A percentile compares a stretch with the other conserved stretches of the same genome.
Conservation (phyloP, 2,329 filamentous ascomycete genomes). For the Colletotrichum cereale region DNA sequence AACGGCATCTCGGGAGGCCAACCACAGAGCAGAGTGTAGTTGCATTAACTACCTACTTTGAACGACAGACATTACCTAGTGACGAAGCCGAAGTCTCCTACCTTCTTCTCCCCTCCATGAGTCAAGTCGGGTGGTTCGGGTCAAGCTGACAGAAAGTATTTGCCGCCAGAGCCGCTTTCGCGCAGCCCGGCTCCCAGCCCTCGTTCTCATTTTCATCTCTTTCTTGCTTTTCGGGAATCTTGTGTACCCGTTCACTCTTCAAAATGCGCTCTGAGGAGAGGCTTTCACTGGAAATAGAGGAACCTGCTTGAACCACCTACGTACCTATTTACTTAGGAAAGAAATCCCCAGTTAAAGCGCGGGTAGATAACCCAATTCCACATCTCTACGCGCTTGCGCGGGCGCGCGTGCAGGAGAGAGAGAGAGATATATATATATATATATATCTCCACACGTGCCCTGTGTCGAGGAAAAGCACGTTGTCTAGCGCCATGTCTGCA, state of each 20-base stretch:
- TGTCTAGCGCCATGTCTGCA: background rate
- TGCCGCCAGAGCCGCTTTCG: constrained; percentile 7
- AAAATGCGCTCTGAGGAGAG: background rate
- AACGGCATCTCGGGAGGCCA: background rate
- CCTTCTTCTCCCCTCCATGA: background rate
- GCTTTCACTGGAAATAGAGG: background rate
- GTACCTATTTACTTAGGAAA: background rate
- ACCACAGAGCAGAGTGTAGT: background rate
- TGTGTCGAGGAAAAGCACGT: background rate
- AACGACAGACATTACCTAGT: too few species aligned
- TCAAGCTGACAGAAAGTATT: background rate
- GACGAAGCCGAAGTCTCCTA: background rate
- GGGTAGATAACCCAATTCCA: constrained; percentile 1
- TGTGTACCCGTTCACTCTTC: background rate
- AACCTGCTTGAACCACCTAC: background rate
- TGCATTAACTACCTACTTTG: too few species aligned
- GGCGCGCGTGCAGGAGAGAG: too few species aligned
- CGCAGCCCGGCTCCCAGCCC: background rate
- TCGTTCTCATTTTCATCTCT: too few species aligned
- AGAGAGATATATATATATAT: too few species aligned
- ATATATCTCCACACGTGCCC: background rate
- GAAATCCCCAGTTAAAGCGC: background rate
- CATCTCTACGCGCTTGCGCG: background rate
- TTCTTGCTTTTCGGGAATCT: background rate
- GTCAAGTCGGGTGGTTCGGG: constrained; percentile 7